Percentiles rank a stretch among this genome's conserved stretches.
Evolutionary conservation across 1,139 yeast genomes (phyloP).

Genomic region (Saccharomyces hybrid): DNA sequence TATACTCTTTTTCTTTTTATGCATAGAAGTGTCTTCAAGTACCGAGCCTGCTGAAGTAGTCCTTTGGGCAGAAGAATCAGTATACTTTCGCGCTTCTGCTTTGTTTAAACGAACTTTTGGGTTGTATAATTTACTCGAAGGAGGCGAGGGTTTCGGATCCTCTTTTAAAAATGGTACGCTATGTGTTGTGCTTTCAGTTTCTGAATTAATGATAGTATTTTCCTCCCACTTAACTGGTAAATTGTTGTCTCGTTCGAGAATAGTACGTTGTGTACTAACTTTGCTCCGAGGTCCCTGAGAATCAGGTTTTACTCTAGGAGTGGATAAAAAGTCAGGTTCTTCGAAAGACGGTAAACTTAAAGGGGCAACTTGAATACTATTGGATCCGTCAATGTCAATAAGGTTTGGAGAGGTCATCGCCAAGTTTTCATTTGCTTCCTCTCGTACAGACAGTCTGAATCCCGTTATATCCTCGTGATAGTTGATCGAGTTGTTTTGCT

Average conservation of each 20-base stretch:
- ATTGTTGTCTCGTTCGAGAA: background rate
- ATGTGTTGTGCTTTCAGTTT: background rate
- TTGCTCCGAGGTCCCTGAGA: background rate
- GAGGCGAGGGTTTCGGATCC: background rate
- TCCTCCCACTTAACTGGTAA: background rate
- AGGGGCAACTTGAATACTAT: constrained; percentile 8
- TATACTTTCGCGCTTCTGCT: background rate
- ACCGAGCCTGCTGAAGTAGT: constrained; percentile 10
- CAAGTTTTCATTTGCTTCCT: background rate
- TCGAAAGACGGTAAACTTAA: constrained; percentile 7
- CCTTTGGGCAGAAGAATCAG: constrained; percentile 2
- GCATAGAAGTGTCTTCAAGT: constrained; percentile 6
- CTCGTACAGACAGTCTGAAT: background rate
- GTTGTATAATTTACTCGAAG: background rate
- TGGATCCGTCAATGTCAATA: constrained; percentile 30
- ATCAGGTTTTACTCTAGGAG: constrained; percentile 13
- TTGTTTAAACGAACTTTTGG: background rate
- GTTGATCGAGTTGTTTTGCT: constrained; percentile 17
- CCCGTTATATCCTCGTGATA: background rate
- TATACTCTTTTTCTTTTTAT: constrained; percentile 30
- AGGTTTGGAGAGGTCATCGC: constrained; percentile 27
- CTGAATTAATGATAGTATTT: background rate
- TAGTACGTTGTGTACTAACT: background rate
- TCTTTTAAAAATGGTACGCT: background rate
- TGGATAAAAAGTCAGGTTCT: constrained; percentile 29